Conservation (phyloP, 176 grass and related monocot genomes). For the Musa schizocarpa region DNA sequence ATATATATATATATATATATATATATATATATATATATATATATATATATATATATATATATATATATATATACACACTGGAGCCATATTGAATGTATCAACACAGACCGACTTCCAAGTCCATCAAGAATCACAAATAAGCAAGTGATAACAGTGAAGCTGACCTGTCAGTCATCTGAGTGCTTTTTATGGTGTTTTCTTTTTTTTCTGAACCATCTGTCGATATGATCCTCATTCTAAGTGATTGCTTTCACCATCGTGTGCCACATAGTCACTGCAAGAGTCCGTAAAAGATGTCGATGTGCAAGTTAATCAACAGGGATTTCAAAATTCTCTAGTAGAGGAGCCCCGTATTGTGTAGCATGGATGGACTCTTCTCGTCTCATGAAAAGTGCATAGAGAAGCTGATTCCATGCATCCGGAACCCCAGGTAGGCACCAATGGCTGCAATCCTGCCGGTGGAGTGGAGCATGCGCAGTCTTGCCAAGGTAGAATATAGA, state of each 20-base stretch:
- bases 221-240: not conserved
- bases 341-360: not conserved
- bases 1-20: too few relatives aligned
- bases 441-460: slow-evolving; percentile 91
- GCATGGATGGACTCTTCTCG: slow-evolving; percentile 20
- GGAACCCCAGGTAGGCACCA: slow-evolving; percentile 96
- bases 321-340: not conserved
- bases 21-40: too few relatives aligned
- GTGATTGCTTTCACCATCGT: not conserved
- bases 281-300: not conserved
- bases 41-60: too few relatives aligned
- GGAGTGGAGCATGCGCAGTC: slow-evolving; percentile 37
- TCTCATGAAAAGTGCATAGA: slow-evolving; percentile 60
- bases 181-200: too few relatives aligned
- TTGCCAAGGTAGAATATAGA: slow-evolving; percentile 56
- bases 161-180: too few relatives aligned
- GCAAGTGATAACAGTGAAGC: too few relatives aligned
- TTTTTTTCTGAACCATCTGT: too few relatives aligned
- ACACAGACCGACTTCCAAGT: too few relatives aligned
- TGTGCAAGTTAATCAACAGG: not conserved
- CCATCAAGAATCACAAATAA: too few relatives aligned
- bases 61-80: too few relatives aligned
- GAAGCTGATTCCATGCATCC: slow-evolving; percentile 86
- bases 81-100: too few relatives aligned
- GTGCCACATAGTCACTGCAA: not conserved